Evolutionary conservation across 768 basidiomycete genomes (phyloP).

Genomic region (Termitomyces eurrhizus): DNA sequence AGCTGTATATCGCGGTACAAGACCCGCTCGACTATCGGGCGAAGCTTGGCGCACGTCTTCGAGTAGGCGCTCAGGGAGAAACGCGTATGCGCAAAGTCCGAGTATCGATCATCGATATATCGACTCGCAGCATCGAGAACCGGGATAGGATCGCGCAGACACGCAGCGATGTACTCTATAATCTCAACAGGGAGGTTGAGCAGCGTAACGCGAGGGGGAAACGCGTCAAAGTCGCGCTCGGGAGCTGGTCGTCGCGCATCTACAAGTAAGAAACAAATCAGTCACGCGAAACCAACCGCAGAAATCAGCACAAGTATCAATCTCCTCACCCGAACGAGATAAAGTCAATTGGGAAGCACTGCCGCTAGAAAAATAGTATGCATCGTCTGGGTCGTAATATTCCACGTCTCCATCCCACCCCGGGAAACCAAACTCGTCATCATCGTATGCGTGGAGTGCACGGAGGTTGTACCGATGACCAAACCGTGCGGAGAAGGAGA

Average conservation of each 20-base stretch:
- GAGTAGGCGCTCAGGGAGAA: constrained; percentile 22
- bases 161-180: constrained; percentile 23
- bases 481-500: constrained; percentile 1
- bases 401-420: neutral
- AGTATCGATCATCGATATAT: constrained; percentile 24
- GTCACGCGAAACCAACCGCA: neutral
- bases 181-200: constrained; percentile 27
- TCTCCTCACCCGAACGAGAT: neutral
- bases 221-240: constrained; percentile 8
- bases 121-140: constrained; percentile 20
- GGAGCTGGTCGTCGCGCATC: neutral
- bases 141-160: constrained; percentile 16
- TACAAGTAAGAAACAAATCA: neutral
- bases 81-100: constrained; percentile 23
- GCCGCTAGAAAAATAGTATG: neutral
- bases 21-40: constrained; percentile 21
- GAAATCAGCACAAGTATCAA: neutral
- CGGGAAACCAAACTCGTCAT: constrained; percentile 5
- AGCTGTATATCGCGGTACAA: constrained; percentile 26
- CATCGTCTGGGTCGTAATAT: neutral
- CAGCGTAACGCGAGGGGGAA: constrained; percentile 17
- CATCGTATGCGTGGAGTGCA: neutral
- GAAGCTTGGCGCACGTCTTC: constrained; percentile 18
- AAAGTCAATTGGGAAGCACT: neutral
- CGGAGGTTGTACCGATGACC: constrained; percentile 7